Percentiles rank a stretch among this genome's conserved stretches.
These are phyloP conservation scores for Fusarium sp. DNA, from an alignment of 2,329 filamentous ascomycete genomes.

Conservation along the genomic window DNA sequence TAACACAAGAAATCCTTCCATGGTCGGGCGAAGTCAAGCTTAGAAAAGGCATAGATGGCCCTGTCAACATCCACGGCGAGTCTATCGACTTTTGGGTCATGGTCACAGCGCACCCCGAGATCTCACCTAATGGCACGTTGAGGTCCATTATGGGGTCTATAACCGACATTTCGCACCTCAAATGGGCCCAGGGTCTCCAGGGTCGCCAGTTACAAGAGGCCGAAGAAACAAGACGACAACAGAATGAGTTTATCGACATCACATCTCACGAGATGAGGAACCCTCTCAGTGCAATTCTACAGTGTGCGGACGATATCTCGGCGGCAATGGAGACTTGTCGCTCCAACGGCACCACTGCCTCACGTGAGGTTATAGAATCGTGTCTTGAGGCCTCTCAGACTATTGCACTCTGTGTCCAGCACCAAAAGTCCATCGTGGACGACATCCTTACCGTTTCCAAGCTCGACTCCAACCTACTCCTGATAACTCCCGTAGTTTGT, in stretches of 20 bases:
- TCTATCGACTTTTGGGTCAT: conserved; percentile 62
- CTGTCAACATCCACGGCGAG: conserved; percentile 48
- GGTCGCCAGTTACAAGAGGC: conserved; percentile 55
- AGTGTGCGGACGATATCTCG: conserved; percentile 79
- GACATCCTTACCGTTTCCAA: conserved; percentile 81
- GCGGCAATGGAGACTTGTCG: conserved; percentile 54
- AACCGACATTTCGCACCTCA: conserved; percentile 62
- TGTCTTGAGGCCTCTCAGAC: conserved; percentile 81
- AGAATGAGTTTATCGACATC: conserved; percentile 81
- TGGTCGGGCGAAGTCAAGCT: conserved; percentile 62
- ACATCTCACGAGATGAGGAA: conserved; percentile 80
- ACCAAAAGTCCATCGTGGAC: conserved; percentile 83
- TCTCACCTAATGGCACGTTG: conserved; percentile 53
- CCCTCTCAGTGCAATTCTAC: conserved; percentile 78
- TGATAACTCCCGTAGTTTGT: conserved; percentile 77
- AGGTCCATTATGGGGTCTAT: conserved; percentile 59
- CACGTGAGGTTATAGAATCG: conserved; percentile 63
- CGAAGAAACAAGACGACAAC: conserved; percentile 61
- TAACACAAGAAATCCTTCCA: conserved; percentile 54
- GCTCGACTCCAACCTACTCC: conserved; percentile 79
- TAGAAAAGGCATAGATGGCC: conserved; percentile 46
- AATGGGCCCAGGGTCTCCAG: conserved; percentile 60
- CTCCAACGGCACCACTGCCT: not conserved
- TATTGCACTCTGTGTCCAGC: conserved; percentile 81
- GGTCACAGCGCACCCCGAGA: conserved; percentile 55